Evolutionary conservation across 2,329 filamentous ascomycete genomes (phyloP).

Genomic region (Cytospora piceae): DNA sequence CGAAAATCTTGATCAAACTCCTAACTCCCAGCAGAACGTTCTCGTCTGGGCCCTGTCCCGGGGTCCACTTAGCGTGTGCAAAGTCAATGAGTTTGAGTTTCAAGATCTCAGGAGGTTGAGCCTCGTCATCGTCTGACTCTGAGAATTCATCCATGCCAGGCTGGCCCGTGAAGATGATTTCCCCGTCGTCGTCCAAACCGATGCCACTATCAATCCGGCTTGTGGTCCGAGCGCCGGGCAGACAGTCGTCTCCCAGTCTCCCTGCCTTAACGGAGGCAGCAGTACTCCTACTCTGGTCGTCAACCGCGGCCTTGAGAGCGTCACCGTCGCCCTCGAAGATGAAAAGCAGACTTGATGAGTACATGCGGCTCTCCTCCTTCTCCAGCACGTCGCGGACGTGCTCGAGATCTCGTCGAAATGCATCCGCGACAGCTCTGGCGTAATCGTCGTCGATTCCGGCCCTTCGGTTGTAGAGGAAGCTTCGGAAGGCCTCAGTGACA

Average conservation of each 20-base stretch:
- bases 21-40: slow-evolving; percentile 77
- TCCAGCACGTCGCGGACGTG: slow-evolving; percentile 58
- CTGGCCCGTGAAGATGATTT: slow-evolving; percentile 35
- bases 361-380: slow-evolving; percentile 65
- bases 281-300: slow-evolving; percentile 57
- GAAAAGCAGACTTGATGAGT: slow-evolving; percentile 64
- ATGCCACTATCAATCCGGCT: slow-evolving; percentile 61
- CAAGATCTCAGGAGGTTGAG: slow-evolving; percentile 68
- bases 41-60: slow-evolving; percentile 82
- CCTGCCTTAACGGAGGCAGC: slow-evolving; percentile 58
- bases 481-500: slow-evolving; percentile 56
- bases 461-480: slow-evolving; percentile 60
- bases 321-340: slow-evolving; percentile 67
- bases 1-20: slow-evolving; percentile 72
- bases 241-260: slow-evolving; percentile 33
- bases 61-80: slow-evolving; percentile 85
- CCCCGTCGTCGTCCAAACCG: slow-evolving; percentile 49
- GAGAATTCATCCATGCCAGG: slow-evolving; percentile 44
- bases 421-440: slow-evolving; percentile 57
- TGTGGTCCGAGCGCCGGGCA: slow-evolving; percentile 40
- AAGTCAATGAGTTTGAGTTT: slow-evolving; percentile 93
- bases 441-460: slow-evolving; percentile 64
- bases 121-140: slow-evolving; percentile 58
- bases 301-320: slow-evolving; percentile 55
- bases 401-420: slow-evolving; percentile 58